phyloP scores from a whole-genome alignment of 139 green algal genomes.

The Microglena sp. region DNA sequence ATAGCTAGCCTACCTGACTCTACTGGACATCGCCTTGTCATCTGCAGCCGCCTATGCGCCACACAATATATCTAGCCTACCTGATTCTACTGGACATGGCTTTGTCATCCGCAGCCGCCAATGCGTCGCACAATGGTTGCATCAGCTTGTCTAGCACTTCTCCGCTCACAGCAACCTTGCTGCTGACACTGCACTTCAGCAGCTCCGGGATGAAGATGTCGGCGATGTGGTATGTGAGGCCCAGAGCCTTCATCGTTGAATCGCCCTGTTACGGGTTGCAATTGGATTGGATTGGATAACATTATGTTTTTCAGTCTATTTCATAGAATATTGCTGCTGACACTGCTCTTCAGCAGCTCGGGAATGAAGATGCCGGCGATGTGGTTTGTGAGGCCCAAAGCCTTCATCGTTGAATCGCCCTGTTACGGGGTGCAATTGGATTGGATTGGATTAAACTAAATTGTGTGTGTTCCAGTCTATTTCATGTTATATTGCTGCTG shows the following conservation, averaged over 20 bases:
- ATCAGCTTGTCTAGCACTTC: slow-evolving; percentile 30
- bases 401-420: slow-evolving; percentile 8
- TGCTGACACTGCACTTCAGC: neutral
- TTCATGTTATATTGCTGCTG: neutral
- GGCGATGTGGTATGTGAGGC: slow-evolving; percentile 61
- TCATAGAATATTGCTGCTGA: neutral
- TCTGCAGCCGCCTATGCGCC: too few species aligned
- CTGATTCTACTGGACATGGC: slow-evolving; percentile 20
- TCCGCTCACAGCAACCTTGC: neutral
- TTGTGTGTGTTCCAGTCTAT: too few species aligned
- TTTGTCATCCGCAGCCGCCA: slow-evolving; percentile 19
- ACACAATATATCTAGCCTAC: too few species aligned
- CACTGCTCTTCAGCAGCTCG: slow-evolving; percentile 38
- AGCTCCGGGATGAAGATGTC: slow-evolving; percentile 76
- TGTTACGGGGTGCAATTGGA: too few species aligned
- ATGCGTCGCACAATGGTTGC: slow-evolving; percentile 36
- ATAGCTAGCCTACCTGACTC: too few species aligned
- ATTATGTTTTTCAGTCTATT: too few species aligned
- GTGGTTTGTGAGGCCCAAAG: slow-evolving; percentile 58
- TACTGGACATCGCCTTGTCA: too few species aligned
- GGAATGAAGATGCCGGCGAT: slow-evolving; percentile 64
- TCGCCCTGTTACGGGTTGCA: too few species aligned
- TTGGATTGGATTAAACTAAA: too few species aligned
- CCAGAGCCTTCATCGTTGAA: slow-evolving; percentile 20
- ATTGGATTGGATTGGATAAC: too few species aligned